phyloP scores from a whole-genome alignment of 2,329 filamentous ascomycete species.

The Curvularia sp. region DNA sequence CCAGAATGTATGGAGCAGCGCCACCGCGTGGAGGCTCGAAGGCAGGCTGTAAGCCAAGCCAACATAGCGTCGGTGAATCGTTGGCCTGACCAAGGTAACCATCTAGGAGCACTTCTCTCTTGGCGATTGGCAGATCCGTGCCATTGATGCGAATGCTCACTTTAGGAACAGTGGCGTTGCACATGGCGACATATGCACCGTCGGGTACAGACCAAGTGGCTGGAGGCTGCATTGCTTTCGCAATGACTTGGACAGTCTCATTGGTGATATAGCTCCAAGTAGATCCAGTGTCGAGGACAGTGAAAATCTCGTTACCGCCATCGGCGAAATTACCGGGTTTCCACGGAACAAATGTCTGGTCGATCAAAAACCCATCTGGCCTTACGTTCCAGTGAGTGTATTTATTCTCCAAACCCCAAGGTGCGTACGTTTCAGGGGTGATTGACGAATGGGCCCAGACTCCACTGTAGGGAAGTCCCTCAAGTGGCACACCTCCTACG shows the following conservation, averaged over 20 bases:
- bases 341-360: not conserved
- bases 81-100: not conserved
- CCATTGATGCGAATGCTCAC: constrained; percentile 5
- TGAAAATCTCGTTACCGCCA: not conserved
- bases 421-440: not conserved
- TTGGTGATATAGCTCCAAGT: not conserved
- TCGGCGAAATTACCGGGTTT: not conserved
- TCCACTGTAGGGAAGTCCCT: constrained; percentile 1
- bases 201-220: not conserved
- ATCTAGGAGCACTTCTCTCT: constrained; percentile 4
- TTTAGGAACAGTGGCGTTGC: not conserved
- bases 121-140: constrained; percentile 1
- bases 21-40: not conserved
- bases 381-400: constrained; percentile 1
- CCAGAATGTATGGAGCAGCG: not conserved
- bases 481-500: constrained; percentile 3
- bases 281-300: not conserved
- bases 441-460: not conserved
- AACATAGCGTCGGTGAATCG: not conserved
- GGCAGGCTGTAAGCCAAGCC: not conserved
- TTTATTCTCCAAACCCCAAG: constrained; percentile 1
- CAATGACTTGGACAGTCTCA: not conserved
- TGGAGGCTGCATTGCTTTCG: not conserved
- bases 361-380: constrained; percentile 1
- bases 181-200: not conserved